Evolutionary conservation across 306 rosid species (phyloP).

Genomic region (Vigna angularis): DNA sequence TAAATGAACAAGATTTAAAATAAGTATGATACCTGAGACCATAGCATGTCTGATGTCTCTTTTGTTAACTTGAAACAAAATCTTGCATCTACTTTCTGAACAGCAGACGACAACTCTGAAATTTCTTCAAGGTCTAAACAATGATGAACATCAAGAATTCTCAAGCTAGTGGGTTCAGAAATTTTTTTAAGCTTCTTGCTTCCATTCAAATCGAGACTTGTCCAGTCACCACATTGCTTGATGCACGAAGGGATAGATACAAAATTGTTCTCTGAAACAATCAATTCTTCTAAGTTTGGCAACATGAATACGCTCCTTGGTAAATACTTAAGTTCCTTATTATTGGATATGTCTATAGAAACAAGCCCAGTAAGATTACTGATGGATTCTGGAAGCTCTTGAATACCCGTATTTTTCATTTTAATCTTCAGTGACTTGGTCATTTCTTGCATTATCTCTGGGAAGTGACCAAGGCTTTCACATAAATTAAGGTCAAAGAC

Average conservation of each 20-base stretch:
- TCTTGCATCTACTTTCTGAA: background rate
- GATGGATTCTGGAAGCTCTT: slow-evolving; percentile 27
- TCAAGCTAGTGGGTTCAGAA: background rate
- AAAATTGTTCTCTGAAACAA: background rate
- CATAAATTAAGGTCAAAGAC: background rate
- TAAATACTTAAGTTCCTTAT: background rate
- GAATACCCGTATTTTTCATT: background rate
- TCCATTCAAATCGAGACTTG: background rate
- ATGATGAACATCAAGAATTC: background rate
- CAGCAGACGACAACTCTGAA: background rate
- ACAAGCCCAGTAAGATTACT: slow-evolving; percentile 12
- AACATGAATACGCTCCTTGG: slow-evolving; percentile 23
- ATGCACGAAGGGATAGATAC: slow-evolving; percentile 19
- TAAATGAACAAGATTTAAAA: too few species aligned
- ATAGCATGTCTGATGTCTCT: slow-evolving; percentile 19
- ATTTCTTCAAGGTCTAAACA: slow-evolving; percentile 1
- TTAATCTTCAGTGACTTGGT: background rate
- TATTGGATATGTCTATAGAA: background rate
- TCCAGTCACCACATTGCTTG: slow-evolving; percentile 7
- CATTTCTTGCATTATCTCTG: slow-evolving; percentile 21
- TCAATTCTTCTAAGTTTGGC: background rate
- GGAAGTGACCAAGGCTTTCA: background rate
- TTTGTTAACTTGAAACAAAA: background rate
- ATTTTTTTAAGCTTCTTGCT: background rate
- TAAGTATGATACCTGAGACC: slow-evolving; percentile 15